phyloP scores from a whole-genome alignment of 768 basidiomycete genomes.

The Leccinum rimulosum region DNA sequence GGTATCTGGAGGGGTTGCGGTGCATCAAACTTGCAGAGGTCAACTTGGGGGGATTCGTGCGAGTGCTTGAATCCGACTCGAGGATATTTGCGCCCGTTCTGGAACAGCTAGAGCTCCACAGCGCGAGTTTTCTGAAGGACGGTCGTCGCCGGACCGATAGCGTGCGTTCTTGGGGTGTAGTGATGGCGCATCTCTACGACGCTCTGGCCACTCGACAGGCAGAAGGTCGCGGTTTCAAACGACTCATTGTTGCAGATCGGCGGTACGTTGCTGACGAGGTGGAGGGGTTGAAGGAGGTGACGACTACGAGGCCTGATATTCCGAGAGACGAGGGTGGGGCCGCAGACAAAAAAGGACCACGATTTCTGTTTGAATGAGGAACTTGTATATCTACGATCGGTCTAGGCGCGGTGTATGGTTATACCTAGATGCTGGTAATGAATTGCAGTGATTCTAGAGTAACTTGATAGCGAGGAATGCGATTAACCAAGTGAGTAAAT shows the following conservation, averaged over 20 bases:
- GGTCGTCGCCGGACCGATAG: not conserved
- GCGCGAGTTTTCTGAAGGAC: slow-evolving; percentile 7
- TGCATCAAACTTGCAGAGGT: slow-evolving; percentile 10
- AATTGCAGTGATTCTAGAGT: not conserved
- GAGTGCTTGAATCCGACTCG: slow-evolving; percentile 1
- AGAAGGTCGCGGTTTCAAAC: slow-evolving; percentile 10
- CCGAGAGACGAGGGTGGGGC: not conserved
- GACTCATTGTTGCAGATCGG: slow-evolving; percentile 14
- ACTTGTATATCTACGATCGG: not conserved
- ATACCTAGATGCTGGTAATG: not conserved
- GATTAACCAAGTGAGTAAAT: slow-evolving; percentile 25
- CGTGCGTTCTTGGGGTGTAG: slow-evolving; percentile 4
- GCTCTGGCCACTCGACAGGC: slow-evolving; percentile 14
- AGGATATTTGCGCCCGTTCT: slow-evolving; percentile 16
- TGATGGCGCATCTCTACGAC: slow-evolving; percentile 14
- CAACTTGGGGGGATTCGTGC: slow-evolving; percentile 11
- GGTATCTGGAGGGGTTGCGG: slow-evolving; percentile 12
- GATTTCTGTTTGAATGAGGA: not conserved
- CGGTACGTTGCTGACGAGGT: slow-evolving; percentile 7
- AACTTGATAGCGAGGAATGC: slow-evolving; percentile 14
- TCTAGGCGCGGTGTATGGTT: not conserved
- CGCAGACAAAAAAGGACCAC: not conserved
- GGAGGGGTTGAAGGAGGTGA: slow-evolving; percentile 1
- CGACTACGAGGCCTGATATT: not conserved
- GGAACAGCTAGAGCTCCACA: slow-evolving; percentile 12